Evolutionary conservation across 176 grass and related monocot species (phyloP).

Genomic region (Tuctoria greenei): DNA sequence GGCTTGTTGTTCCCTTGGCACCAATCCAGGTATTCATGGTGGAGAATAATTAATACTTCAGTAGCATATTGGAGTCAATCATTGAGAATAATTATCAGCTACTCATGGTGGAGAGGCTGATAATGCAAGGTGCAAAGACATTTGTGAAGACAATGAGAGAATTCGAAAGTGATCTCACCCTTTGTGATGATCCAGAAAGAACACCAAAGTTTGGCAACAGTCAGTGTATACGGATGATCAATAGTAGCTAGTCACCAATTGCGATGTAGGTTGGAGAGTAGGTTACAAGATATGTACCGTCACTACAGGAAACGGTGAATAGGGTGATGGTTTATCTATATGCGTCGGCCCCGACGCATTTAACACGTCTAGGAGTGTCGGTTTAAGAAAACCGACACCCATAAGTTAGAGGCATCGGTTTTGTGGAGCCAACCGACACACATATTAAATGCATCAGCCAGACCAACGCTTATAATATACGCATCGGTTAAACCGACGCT

Average conservation of each 20-base stretch:
- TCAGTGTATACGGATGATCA: conserved; percentile 63
- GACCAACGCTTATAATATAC: too few species aligned
- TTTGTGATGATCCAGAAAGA: conserved; percentile 73
- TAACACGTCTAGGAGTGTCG: too few species aligned
- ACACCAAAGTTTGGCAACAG: conserved; percentile 68
- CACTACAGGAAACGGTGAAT: too few species aligned
- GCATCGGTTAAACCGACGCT: too few species aligned
- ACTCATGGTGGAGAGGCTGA: conserved; percentile 75
- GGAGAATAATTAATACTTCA: too few species aligned
- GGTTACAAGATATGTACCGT: too few species aligned
- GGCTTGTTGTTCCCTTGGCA: conserved; percentile 21
- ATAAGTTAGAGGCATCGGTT: too few species aligned
- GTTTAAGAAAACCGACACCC: too few species aligned
- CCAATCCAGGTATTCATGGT: conserved; percentile 60
- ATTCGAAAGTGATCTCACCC: conserved; percentile 61
- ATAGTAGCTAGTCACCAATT: neutral
- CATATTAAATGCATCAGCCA: too few species aligned
- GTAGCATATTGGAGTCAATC: conserved; percentile 59
- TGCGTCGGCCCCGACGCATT: too few species aligned
- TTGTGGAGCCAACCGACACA: too few species aligned
- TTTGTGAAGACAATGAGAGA: conserved; percentile 80
- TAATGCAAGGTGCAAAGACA: conserved; percentile 63
- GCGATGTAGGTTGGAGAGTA: neutral
- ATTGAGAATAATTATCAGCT: conserved; percentile 73
- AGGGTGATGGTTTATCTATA: too few species aligned